These are phyloP conservation scores for Tylopilus rubrobrunneus DNA, from an alignment of 768 basidiomycete species.

Conservation along the genomic window DNA sequence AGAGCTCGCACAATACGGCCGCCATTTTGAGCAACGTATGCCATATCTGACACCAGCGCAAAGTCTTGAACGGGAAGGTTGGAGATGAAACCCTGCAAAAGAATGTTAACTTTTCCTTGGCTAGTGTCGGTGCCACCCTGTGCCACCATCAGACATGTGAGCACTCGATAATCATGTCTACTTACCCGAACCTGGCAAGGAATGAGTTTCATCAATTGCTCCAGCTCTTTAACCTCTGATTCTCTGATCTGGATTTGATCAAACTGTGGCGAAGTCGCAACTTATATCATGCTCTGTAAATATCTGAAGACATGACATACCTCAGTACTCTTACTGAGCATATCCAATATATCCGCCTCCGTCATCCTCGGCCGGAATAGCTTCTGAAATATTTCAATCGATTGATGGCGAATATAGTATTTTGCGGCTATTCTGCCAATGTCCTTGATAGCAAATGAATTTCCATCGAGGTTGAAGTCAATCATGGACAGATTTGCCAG, in stretches of 20 bases:
- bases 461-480: slow-evolving; percentile 55
- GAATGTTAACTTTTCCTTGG: slow-evolving; percentile 89
- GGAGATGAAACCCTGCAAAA: slow-evolving; percentile 90
- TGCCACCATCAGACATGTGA: background rate
- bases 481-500: slow-evolving; percentile 81
- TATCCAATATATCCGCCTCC: slow-evolving; percentile 84
- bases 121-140: slow-evolving; percentile 64
- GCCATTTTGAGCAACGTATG: slow-evolving; percentile 91
- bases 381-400: slow-evolving; percentile 83
- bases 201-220: slow-evolving; percentile 57
- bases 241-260: slow-evolving; percentile 94
- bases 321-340: slow-evolving; percentile 91
- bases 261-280: slow-evolving; percentile 51
- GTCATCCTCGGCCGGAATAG: slow-evolving; percentile 79
- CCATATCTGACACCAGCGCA: slow-evolving; percentile 91
- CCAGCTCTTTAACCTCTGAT: slow-evolving; percentile 80
- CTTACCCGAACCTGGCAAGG: slow-evolving; percentile 81
- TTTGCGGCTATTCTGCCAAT: slow-evolving; percentile 94
- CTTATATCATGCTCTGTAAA: background rate
- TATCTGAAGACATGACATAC: slow-evolving; percentile 36
- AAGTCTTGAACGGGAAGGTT: slow-evolving; percentile 83
- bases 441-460: slow-evolving; percentile 74
- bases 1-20: slow-evolving; percentile 93
- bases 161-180: background rate
- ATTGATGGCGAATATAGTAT: slow-evolving; percentile 87